These are phyloP conservation scores for Casuarina glauca DNA, from an alignment of 306 rosid species.

Conservation along the genomic window DNA sequence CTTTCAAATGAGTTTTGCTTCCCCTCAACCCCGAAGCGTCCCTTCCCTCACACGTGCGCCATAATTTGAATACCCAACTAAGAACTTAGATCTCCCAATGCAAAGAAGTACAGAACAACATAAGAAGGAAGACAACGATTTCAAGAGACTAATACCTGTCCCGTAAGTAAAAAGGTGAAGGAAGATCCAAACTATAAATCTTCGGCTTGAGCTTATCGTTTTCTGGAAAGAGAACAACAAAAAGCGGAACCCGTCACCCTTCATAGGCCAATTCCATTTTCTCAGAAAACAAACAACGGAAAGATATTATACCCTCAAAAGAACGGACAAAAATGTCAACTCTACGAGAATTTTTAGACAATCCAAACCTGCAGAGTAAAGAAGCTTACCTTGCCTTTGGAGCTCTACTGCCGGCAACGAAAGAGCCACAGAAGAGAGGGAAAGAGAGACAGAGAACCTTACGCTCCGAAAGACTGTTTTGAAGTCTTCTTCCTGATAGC, in stretches of 20 bases:
- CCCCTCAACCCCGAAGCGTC: no score
- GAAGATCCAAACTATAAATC: background rate
- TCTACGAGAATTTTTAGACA: background rate
- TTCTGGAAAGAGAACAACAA: background rate
- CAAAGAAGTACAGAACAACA: background rate
- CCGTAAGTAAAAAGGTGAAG: background rate
- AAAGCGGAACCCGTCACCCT: background rate
- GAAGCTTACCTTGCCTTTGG: conserved; percentile 3
- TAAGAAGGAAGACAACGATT: background rate
- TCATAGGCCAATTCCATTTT: background rate
- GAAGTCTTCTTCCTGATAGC: no score
- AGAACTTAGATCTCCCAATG: background rate
- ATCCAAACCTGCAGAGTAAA: background rate
- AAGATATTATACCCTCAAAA: background rate
- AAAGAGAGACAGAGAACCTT: background rate
- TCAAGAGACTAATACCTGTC: no score
- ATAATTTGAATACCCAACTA: background rate
- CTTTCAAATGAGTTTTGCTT: no score
- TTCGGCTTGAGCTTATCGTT: background rate
- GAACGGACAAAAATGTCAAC: background rate
- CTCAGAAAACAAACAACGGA: conserved; percentile 18
- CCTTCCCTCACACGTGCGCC: background rate
- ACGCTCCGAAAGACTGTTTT: no score
- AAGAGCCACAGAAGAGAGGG: background rate
- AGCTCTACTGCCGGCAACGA: background rate